Evolutionary conservation across 148 eudicot species (phyloP).

Genomic region (Beta vulgaris): DNA sequence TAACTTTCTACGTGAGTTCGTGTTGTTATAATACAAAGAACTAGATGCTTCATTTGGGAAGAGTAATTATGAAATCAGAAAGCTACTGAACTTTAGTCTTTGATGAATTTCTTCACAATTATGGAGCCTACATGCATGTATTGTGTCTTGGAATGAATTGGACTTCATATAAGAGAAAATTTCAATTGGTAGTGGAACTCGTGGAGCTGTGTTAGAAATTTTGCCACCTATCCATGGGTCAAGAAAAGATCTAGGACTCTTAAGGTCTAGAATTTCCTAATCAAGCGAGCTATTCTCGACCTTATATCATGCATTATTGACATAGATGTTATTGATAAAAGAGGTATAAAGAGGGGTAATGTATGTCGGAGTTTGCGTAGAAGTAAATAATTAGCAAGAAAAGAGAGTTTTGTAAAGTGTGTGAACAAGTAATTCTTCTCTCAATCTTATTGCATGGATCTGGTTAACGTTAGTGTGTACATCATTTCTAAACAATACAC

Average conservation of each 20-base stretch:
- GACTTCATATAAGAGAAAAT: too few relatives aligned
- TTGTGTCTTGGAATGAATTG: not conserved
- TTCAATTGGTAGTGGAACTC: not conserved
- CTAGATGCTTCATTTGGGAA: not conserved
- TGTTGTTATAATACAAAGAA: not conserved
- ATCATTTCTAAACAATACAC: too few relatives aligned
- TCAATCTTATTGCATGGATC: too few relatives aligned
- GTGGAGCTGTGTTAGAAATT: not conserved
- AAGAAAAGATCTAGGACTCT: not conserved
- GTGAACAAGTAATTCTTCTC: too few relatives aligned
- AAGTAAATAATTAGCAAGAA: too few relatives aligned
- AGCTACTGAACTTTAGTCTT: not conserved
- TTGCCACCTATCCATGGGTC: not conserved
- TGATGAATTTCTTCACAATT: not conserved
- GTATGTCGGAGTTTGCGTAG: too few relatives aligned
- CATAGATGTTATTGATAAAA: too few relatives aligned
- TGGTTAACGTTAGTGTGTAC: too few relatives aligned
- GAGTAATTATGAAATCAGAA: not conserved
- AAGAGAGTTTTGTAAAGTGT: too few relatives aligned
- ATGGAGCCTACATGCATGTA: slow-evolving; percentile 1
- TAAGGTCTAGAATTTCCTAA: not conserved
- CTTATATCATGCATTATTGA: too few relatives aligned
- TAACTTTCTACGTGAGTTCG: not conserved
- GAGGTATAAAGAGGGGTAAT: too few relatives aligned
- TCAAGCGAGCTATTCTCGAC: too few relatives aligned